Percentiles rank a stretch among this genome's conserved stretches.
phyloP scores from a whole-genome alignment of 2,329 filamentous ascomycete species.

The Colletotrichum orbiculare region DNA sequence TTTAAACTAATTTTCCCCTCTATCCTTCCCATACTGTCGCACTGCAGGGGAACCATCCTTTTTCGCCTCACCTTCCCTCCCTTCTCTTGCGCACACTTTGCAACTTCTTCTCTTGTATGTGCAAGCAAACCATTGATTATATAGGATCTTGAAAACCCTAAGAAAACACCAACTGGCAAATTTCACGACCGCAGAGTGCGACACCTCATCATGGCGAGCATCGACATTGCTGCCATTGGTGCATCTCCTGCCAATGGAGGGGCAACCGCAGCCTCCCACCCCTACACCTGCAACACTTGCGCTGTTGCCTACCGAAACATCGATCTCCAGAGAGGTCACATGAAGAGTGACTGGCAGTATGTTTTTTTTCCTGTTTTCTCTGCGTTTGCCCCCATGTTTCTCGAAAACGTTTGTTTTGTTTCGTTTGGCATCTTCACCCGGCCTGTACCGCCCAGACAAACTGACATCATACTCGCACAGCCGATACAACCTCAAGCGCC shows the following conservation, averaged over 20 bases:
- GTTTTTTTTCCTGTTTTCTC: slow-evolving; percentile 55
- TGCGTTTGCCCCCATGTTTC: not conserved
- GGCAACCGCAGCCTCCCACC: slow-evolving; percentile 69
- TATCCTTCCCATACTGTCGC: slow-evolving; percentile 16
- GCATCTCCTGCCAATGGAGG: slow-evolving; percentile 40
- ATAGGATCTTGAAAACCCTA: not conserved
- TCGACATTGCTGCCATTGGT: slow-evolving; percentile 40
- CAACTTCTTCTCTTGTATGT: slow-evolving; percentile 19
- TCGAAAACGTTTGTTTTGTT: not conserved
- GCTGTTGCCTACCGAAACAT: slow-evolving; percentile 96
- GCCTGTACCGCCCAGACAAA: slow-evolving; percentile 4
- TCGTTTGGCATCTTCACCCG: not conserved
- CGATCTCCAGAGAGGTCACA: slow-evolving; percentile 92
- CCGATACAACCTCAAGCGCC: slow-evolving; percentile 95
- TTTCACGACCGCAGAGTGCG: slow-evolving; percentile 1
- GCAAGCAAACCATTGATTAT: not conserved
- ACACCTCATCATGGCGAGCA: slow-evolving; percentile 57
- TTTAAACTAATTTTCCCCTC: slow-evolving; percentile 39
- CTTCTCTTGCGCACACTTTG: slow-evolving; percentile 16
- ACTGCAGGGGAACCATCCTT: slow-evolving; percentile 14
- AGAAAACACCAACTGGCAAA: not conserved
- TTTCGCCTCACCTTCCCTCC: slow-evolving; percentile 11
- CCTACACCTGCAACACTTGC: slow-evolving; percentile 98
- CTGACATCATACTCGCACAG: slow-evolving; percentile 54
- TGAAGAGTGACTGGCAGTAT: slow-evolving; percentile 99